These are phyloP conservation scores for Yarrowia porcina DNA, from an alignment of 805 yeast species.

Conservation along the genomic window DNA sequence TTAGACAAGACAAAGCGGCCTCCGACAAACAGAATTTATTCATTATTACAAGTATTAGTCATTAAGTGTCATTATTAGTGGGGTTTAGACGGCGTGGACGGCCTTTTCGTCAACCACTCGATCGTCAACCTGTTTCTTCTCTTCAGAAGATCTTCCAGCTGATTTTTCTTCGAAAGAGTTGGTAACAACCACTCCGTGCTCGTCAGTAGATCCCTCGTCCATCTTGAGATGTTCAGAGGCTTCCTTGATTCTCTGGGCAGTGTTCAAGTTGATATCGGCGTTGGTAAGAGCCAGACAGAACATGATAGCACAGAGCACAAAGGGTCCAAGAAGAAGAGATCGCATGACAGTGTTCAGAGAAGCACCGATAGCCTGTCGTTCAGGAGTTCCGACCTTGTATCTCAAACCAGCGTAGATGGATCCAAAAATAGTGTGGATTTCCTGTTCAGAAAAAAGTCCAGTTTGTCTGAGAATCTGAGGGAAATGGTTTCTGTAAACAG, in stretches of 20 bases:
- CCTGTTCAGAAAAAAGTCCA: background rate
- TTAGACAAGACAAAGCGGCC: no score
- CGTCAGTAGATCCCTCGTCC: background rate
- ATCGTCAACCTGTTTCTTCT: background rate
- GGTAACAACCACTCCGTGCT: background rate
- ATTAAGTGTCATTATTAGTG: no score
- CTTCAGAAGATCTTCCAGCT: background rate
- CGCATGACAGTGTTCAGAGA: constrained; percentile 3
- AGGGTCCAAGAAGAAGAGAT: background rate
- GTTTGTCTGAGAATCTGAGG: background rate
- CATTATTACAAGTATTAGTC: no score
- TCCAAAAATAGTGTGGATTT: background rate
- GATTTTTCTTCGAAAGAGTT: background rate
- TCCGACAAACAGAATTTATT: no score
- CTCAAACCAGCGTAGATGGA: background rate
- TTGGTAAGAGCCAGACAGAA: background rate
- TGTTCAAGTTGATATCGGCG: background rate
- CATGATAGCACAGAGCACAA: constrained; percentile 7
- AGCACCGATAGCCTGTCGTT: background rate
- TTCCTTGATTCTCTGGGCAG: constrained; percentile 2
- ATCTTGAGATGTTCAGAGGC: background rate
- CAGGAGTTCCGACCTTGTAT: background rate
- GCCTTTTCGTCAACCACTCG: background rate
- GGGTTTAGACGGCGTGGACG: background rate
- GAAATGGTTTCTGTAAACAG: constrained; percentile 25